These are phyloP conservation scores for Apophysomyces trapeziformis DNA, from an alignment of 371 early-diverging fungal species.

Conservation along the genomic window DNA sequence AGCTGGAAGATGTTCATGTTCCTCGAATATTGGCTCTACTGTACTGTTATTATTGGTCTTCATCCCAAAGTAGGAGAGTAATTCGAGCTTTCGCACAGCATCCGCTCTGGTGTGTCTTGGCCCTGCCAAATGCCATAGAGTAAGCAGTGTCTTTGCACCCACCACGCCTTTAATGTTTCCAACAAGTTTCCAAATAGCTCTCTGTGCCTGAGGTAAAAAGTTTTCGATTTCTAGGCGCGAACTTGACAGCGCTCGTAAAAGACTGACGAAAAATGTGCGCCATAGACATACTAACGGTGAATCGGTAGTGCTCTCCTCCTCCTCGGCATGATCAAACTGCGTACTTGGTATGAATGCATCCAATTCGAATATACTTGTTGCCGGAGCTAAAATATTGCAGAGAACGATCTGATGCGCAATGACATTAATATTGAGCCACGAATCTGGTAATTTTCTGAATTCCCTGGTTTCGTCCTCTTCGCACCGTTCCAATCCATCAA, in stretches of 20 bases:
- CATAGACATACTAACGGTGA: conserved; percentile 43
- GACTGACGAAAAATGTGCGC: conserved; percentile 59
- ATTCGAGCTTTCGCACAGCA: conserved; percentile 5
- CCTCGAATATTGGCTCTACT: conserved; percentile 16
- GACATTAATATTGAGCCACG: conserved; percentile 64
- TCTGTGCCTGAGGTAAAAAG: conserved; percentile 60
- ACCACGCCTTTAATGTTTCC: conserved; percentile 65
- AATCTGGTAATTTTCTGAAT: conserved; percentile 43
- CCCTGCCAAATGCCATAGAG: conserved; percentile 58
- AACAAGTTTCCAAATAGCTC: conserved; percentile 63
- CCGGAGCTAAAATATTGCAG: conserved; percentile 57
- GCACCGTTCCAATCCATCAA: conserved; percentile 25
- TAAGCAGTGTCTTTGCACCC: conserved; percentile 59
- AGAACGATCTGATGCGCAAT: conserved; percentile 59
- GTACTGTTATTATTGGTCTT: not conserved
- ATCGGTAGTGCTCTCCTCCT: conserved; percentile 6
- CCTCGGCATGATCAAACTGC: conserved; percentile 13
- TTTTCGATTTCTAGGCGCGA: conserved; percentile 60
- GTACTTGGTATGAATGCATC: conserved; percentile 47
- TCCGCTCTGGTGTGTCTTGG: conserved; percentile 15
- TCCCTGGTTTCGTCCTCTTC: conserved; percentile 31
- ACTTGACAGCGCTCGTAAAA: conserved; percentile 63
- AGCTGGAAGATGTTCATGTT: conserved; percentile 15
- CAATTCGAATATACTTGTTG: conserved; percentile 51
- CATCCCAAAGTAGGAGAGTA: conserved; percentile 14